Evolutionary conservation across 1,139 yeast genomes (phyloP), one percentile per base, ranked within the genome.

Genomic region (Hansenula sp.): DNA sequence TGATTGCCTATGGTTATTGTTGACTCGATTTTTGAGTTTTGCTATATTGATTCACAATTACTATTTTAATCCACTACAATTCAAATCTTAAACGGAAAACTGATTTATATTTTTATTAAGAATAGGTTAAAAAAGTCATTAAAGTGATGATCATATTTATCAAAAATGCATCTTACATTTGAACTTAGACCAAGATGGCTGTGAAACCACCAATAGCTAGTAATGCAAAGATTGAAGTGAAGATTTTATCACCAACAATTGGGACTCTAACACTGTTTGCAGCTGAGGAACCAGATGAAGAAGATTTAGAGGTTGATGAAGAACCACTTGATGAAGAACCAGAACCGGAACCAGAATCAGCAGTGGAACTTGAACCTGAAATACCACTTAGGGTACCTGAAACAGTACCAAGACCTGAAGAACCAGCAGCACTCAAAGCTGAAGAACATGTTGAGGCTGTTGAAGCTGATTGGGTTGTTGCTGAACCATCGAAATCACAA

Each of bases 401-500:
- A 60, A 66, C 79, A 58, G 67, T 55, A 41, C 72, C 70, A 25
- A 76, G 63, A 41, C 78, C 75, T 47, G 81, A 81, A 46, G 79
- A 58, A 36, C 73, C 68, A 46, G 80, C 77, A 48, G 70, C 64
- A 47, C 65, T 64, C 41, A 77, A 47, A 33, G 80, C 58, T 30
- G 57, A 44, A 5, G 59, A 42, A 45, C 61, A 63, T 44, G 76
- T 70, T 45, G 79, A 70, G 38, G 79, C 75, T 49, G 85, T 83
- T 45, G 84, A 66, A 30, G 75, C 66, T 43, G 67, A 58, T 49
- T 67, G 66, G 37, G 77, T 43, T 35, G 79, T 46, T 42, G 87
- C 89, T 47, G 82, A 73, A 11, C 94, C 91, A 48, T 66, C 64
- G 67, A 84, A 85, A 62, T 74, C 76, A 74, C 94, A 85, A 41